A percentile compares a stretch with the other conserved stretches of the same genome.
phyloP scores from a whole-genome alignment of 345 rosid genomes.

The Eucalyptus sp. region DNA sequence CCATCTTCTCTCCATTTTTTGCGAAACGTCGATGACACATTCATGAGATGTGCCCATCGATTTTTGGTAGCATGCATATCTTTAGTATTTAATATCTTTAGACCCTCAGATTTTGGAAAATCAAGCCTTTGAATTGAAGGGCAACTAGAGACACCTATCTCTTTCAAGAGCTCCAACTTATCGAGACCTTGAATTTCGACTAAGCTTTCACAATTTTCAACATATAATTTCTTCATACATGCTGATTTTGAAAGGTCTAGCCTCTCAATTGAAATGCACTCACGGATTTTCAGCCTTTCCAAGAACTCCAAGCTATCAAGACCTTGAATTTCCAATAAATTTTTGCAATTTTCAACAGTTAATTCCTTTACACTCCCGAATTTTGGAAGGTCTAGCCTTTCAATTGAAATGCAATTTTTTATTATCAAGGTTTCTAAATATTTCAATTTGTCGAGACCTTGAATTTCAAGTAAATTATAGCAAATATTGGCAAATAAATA shows the following conservation, averaged over 20 bases:
- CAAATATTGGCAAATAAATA: background rate
- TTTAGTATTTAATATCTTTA: background rate
- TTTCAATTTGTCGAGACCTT: background rate
- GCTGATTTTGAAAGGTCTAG: background rate
- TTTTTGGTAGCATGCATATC: background rate
- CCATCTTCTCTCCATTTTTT: background rate
- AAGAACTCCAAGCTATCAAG: background rate
- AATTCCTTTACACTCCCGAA: background rate
- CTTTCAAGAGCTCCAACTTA: background rate
- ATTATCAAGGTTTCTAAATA: background rate
- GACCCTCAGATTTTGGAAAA: background rate
- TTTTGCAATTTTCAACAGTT: background rate
- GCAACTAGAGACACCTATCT: background rate
- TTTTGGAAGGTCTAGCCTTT: background rate
- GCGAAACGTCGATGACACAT: background rate
- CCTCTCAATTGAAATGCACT: background rate
- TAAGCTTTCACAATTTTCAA: background rate
- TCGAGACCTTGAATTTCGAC: background rate
- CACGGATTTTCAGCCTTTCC: background rate
- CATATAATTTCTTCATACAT: background rate
- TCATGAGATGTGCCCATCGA: background rate
- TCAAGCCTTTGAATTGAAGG: background rate
- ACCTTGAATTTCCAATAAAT: background rate
- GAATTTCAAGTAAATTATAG: background rate
- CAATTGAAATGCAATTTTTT: background rate